These are phyloP conservation scores for Phytophthora pistaciae DNA, from an alignment of 352 stramenopile genomes.

Conservation along the genomic window DNA sequence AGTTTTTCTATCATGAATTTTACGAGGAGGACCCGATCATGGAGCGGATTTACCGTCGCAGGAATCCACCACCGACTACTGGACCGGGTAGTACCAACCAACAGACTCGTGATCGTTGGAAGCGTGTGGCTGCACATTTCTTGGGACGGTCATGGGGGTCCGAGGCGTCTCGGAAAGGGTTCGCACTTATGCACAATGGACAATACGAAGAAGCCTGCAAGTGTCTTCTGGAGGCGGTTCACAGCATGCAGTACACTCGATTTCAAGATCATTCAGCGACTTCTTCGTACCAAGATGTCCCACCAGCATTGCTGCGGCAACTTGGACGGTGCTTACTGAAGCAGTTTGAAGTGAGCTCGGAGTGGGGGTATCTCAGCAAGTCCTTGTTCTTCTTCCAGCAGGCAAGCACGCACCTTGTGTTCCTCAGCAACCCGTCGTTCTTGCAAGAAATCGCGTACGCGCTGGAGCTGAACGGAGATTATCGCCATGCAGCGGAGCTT, in stretches of 20 bases:
- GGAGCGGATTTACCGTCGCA: slow-evolving; percentile 19
- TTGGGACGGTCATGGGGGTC: slow-evolving; percentile 41
- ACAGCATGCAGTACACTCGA: slow-evolving; percentile 28
- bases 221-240: slow-evolving; percentile 40
- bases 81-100: slow-evolving; percentile 35
- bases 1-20: slow-evolving; percentile 83
- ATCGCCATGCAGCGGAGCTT: slow-evolving; percentile 60
- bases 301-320: slow-evolving; percentile 48
- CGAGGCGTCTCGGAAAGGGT: slow-evolving; percentile 48
- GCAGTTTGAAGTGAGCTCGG: slow-evolving; percentile 40
- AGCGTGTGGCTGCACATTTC: slow-evolving; percentile 53
- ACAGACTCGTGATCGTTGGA: slow-evolving; percentile 55
- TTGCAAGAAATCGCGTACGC: slow-evolving; percentile 67
- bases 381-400: slow-evolving; percentile 61
- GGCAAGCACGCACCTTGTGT: slow-evolving; percentile 51
- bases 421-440: slow-evolving; percentile 61
- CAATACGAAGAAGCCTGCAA: slow-evolving; percentile 47
- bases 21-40: slow-evolving; percentile 71
- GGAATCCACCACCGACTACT: slow-evolving; percentile 12
- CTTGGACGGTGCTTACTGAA: slow-evolving; percentile 53
- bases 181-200: slow-evolving; percentile 52
- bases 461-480: slow-evolving; percentile 52
- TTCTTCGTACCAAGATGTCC: slow-evolving; percentile 23
- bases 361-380: slow-evolving; percentile 48
- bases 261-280: neutral